phyloP scores from a whole-genome alignment of 1,284 basidiomycete genomes.

The Tetrapyrgos nigripes region DNA sequence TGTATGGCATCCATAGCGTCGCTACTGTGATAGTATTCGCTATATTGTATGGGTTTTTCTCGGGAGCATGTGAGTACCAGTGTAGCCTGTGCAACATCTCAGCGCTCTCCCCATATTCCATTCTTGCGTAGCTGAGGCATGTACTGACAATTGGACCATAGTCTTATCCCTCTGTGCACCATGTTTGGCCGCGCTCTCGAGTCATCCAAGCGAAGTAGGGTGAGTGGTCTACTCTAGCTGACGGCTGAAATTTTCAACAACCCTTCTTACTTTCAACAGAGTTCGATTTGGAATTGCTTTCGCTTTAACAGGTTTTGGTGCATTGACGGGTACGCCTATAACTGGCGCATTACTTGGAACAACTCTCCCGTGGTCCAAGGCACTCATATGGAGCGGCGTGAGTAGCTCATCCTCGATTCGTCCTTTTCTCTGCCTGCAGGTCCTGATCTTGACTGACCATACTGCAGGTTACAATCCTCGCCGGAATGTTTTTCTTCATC shows the following conservation, averaged over 20 bases:
- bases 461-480: too few species aligned
- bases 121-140: too few species aligned
- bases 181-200: slow-evolving; percentile 3
- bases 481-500: too few species aligned
- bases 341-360: slow-evolving; percentile 22
- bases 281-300: slow-evolving; percentile 25
- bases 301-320: slow-evolving; percentile 16
- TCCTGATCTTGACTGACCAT: too few species aligned
- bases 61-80: too few species aligned
- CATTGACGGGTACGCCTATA: slow-evolving; percentile 24
- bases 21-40: slow-evolving; percentile 39
- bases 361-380: slow-evolving; percentile 20
- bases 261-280: slow-evolving; percentile 6
- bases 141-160: neutral
- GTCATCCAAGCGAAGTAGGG: slow-evolving; percentile 19
- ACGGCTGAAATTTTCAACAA: neutral
- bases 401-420: too few species aligned
- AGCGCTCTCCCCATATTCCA: too few species aligned
- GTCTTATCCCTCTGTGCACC: slow-evolving; percentile 7
- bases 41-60: too few species aligned
- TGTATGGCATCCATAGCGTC: slow-evolving; percentile 36
- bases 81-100: slow-evolving; percentile 45
- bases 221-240: neutral
- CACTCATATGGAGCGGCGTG: slow-evolving; percentile 20
- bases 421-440: too few species aligned